phyloP scores from a whole-genome alignment of 2,329 filamentous ascomycete species.

The Rasamsonia emersonii region DNA sequence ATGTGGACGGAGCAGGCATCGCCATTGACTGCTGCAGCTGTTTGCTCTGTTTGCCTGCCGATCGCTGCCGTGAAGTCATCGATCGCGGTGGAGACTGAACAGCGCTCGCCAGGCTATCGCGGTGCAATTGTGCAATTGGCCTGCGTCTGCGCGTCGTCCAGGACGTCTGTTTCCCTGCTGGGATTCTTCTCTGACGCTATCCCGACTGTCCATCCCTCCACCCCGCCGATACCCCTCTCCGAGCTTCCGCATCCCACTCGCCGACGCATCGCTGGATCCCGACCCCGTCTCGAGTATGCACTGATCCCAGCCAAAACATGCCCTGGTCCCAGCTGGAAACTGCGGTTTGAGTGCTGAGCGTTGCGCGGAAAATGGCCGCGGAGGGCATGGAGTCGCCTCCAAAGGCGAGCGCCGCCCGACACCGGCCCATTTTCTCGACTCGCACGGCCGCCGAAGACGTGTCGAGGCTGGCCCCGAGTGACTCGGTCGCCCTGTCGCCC shows the following conservation, averaged over 20 bases:
- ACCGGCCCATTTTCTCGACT: slow-evolving; percentile 31
- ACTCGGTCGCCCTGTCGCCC: slow-evolving; percentile 14
- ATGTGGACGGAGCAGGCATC: slow-evolving; percentile 1
- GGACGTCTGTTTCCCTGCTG: background rate
- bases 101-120: background rate
- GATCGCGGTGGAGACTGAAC: background rate
- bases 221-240: no score
- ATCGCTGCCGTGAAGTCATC: slow-evolving; percentile 8
- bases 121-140: no score
- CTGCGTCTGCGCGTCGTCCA: no score
- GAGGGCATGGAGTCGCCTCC: slow-evolving; percentile 13
- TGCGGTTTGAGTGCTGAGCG: background rate
- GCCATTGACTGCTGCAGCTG: slow-evolving; percentile 2
- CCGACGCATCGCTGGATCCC: no score
- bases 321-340: no score
- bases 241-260: no score
- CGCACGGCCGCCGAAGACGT: slow-evolving; percentile 31
- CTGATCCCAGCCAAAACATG: background rate
- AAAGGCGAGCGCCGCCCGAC: slow-evolving; percentile 22
- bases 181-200: no score
- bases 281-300: no score
- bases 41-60: slow-evolving; percentile 7
- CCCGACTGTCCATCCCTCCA: no score
- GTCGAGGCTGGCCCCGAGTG: slow-evolving; percentile 25
- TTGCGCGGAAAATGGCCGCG: slow-evolving; percentile 17